These are phyloP conservation scores for Turnera subulata DNA, from an alignment of 345 rosid genomes.

Conservation along the genomic window DNA sequence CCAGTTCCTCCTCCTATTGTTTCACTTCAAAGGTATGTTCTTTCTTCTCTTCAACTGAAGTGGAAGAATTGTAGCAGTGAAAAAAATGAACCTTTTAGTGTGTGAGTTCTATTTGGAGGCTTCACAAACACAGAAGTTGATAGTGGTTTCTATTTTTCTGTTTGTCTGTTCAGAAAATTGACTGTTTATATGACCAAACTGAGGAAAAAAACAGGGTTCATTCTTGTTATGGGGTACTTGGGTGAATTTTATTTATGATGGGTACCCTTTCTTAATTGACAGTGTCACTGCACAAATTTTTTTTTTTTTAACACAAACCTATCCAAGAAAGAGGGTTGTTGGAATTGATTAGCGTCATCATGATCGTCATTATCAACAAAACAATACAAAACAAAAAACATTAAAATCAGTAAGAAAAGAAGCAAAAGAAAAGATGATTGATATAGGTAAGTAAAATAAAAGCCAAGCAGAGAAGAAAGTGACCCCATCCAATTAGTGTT, in stretches of 20 bases:
- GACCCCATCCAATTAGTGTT: background rate
- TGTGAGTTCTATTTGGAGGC: too few relatives aligned
- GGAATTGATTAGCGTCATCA: slow-evolving; percentile 8
- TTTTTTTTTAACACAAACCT: background rate
- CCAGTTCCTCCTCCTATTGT: background rate
- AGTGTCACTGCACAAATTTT: background rate
- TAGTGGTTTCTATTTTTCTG: too few relatives aligned
- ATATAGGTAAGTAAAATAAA: background rate
- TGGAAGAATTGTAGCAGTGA: too few relatives aligned
- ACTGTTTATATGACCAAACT: too few relatives aligned
- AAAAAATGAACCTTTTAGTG: too few relatives aligned
- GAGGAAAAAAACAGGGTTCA: too few relatives aligned
- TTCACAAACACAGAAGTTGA: too few relatives aligned
- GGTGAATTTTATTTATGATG: too few relatives aligned
- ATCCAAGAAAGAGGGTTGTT: background rate
- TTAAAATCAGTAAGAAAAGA: background rate
- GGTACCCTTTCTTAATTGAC: too few relatives aligned
- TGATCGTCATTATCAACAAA: slow-evolving; percentile 13
- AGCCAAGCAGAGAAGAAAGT: background rate
- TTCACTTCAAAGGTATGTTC: background rate
- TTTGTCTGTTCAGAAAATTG: too few relatives aligned
- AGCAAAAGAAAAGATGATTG: background rate
- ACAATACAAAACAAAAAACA: background rate
- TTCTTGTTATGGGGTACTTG: too few relatives aligned
- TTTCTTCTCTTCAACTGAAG: too few relatives aligned